These are phyloP conservation scores for Fusarium sulawesiense DNA, from an alignment of 2,329 filamentous ascomycete species.

Conservation along the genomic window DNA sequence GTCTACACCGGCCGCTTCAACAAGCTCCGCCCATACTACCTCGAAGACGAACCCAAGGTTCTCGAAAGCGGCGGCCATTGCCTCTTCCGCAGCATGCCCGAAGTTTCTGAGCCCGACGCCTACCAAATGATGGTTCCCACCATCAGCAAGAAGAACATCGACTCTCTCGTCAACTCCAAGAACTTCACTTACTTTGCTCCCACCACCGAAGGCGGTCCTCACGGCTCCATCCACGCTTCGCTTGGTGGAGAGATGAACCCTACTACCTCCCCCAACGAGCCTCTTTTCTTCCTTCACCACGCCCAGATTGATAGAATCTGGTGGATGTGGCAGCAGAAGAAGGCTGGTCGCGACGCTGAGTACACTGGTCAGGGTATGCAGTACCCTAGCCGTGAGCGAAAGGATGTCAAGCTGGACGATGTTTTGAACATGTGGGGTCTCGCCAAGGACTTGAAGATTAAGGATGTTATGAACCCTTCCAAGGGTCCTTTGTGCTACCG, in stretches of 20 bases:
- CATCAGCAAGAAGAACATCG: not conserved
- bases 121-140: not conserved
- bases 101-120: not conserved
- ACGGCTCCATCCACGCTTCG: constrained; percentile 5
- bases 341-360: not conserved
- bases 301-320: constrained; percentile 13
- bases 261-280: constrained; percentile 15
- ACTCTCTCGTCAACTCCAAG: not conserved
- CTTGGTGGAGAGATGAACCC: constrained; percentile 19
- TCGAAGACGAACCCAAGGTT: not conserved
- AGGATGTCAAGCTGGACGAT: constrained; percentile 1
- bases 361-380: not conserved
- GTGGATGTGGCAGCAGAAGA: constrained; percentile 17
- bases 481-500: not conserved
- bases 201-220: not conserved
- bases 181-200: not conserved
- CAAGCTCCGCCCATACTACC: not conserved
- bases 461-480: constrained; percentile 12
- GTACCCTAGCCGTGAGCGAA: not conserved
- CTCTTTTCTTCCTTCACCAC: constrained; percentile 21
- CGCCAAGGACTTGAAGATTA: not conserved
- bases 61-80: not conserved
- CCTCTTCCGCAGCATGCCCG: not conserved
- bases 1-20: not conserved
- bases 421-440: not conserved